Percentiles rank a stretch among this genome's conserved stretches.
These are phyloP conservation scores for Fusarium azukiicola DNA, from an alignment of 2,329 filamentous ascomycete genomes.

Conservation along the genomic window DNA sequence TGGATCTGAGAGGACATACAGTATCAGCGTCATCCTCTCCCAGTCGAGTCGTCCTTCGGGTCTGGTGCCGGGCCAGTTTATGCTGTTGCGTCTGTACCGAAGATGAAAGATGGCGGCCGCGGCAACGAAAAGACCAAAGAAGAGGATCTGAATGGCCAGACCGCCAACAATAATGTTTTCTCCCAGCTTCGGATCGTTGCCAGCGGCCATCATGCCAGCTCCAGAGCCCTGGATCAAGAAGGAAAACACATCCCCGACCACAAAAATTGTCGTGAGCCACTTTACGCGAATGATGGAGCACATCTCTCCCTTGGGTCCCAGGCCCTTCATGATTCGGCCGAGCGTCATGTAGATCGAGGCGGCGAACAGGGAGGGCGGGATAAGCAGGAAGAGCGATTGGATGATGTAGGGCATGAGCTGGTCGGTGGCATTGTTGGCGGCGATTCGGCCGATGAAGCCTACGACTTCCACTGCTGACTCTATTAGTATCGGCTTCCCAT, in stretches of 20 bases:
- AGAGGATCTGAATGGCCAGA: conserved; percentile 75
- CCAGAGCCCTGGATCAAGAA: conserved; percentile 71
- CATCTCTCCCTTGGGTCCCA: conserved; percentile 50
- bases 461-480: conserved; percentile 61
- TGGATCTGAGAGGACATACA: conserved; percentile 55
- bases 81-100: conserved; percentile 42
- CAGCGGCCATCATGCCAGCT: conserved; percentile 56
- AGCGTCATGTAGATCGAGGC: conserved; percentile 70
- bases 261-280: conserved; percentile 73
- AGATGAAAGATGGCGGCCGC: conserved; percentile 71
- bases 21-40: conserved; percentile 58
- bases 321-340: conserved; percentile 61
- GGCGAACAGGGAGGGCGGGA: conserved; percentile 62
- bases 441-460: conserved; percentile 56
- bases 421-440: conserved; percentile 48
- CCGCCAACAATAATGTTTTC: conserved; percentile 75
- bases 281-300: conserved; percentile 51
- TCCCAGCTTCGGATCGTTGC: conserved; percentile 56
- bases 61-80: conserved; percentile 13
- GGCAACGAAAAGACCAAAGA: conserved; percentile 76
- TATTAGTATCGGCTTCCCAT: neutral
- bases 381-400: conserved; percentile 57
- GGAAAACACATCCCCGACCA: conserved; percentile 71
- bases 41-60: conserved; percentile 51
- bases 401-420: conserved; percentile 56